Evolutionary conservation across 139 green algal genomes (phyloP).

Genomic region (Tetradesmus obliquus): DNA sequence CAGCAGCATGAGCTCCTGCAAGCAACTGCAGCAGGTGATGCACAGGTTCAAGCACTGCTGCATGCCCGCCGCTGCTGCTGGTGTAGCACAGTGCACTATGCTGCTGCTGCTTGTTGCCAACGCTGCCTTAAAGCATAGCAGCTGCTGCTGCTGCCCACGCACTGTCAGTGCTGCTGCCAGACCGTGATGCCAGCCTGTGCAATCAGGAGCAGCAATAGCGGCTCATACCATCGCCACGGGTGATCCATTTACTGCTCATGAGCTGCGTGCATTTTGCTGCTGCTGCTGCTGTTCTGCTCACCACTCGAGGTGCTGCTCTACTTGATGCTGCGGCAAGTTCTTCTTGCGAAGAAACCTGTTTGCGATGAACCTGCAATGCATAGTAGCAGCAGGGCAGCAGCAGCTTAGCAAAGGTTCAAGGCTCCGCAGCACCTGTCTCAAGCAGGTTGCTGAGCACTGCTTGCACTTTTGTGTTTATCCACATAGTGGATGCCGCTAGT

Average conservation of each 20-base stretch:
- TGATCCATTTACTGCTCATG: no score
- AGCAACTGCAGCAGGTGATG: background rate
- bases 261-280: background rate
- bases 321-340: conserved; percentile 75
- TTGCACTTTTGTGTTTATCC: no score
- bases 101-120: no score
- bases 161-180: background rate
- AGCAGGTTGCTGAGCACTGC: no score
- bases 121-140: background rate
- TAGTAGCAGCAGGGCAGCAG: background rate
- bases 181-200: no score
- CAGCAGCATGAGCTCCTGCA: background rate
- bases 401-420: background rate
- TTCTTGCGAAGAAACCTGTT: conserved; percentile 86
- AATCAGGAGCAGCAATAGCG: no score
- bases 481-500: no score
- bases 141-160: background rate
- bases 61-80: background rate
- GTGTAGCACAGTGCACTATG: no score
- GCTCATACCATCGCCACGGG: no score
- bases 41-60: background rate
- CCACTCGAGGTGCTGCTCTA: conserved; percentile 94
- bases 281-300: conserved; percentile 43
- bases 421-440: no score
- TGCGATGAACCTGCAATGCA: conserved; percentile 71